These are phyloP conservation scores for Trichosanthes cucumerina DNA, from an alignment of 306 rosid genomes.

Conservation along the genomic window DNA sequence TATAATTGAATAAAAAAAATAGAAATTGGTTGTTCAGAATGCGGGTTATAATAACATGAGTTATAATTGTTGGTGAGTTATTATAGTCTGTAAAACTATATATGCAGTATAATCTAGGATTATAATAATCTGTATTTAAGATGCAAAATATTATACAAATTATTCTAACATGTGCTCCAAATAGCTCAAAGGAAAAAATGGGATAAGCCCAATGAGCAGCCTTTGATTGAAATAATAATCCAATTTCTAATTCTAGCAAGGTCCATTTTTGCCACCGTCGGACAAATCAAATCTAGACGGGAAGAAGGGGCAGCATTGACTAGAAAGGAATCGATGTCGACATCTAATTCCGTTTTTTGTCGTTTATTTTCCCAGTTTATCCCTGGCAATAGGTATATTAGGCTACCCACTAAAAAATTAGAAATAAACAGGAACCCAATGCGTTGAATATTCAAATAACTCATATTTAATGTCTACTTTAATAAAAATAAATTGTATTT, in stretches of 20 bases:
- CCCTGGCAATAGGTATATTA: slow-evolving; percentile 17
- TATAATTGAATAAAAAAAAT: too few relatives aligned
- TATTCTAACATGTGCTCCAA: too few relatives aligned
- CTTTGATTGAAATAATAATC: background rate
- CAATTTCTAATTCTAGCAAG: background rate
- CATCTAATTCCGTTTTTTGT: slow-evolving; percentile 11
- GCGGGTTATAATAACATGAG: too few relatives aligned
- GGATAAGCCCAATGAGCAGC: background rate
- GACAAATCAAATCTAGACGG: background rate
- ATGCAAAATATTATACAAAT: too few relatives aligned
- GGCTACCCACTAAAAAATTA: slow-evolving; percentile 11
- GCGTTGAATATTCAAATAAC: slow-evolving; percentile 1
- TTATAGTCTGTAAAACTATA: too few relatives aligned
- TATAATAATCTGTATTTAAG: too few relatives aligned
- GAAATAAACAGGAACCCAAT: background rate
- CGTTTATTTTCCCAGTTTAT: slow-evolving; percentile 4
- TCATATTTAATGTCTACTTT: background rate
- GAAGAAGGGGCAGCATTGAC: background rate
- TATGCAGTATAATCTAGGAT: too few relatives aligned
- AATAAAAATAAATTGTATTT: background rate
- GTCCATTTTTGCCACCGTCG: background rate
- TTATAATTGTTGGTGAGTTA: too few relatives aligned
- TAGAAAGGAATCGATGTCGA: background rate
- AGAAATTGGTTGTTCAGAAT: too few relatives aligned
- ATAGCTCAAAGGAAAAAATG: background rate